These are phyloP conservation scores for Conidiobolus incongruus DNA, from an alignment of 371 early-diverging fungal genomes.

Conservation along the genomic window DNA sequence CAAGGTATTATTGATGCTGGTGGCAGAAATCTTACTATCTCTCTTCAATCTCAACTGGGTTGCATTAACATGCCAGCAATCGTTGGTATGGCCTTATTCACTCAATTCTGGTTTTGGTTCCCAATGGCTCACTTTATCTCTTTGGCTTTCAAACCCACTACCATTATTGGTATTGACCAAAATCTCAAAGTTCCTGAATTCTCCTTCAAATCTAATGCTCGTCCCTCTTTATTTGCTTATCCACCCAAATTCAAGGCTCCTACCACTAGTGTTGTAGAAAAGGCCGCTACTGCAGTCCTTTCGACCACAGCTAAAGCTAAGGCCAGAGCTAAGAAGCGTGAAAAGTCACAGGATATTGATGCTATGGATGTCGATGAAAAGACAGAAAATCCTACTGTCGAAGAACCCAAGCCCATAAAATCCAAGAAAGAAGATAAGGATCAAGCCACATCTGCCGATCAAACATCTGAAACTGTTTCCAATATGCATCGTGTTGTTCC, in stretches of 20 bases:
- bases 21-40: conserved; percentile 91
- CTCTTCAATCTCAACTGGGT: conserved; percentile 70
- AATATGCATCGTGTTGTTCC: conserved; percentile 84
- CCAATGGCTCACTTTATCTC: conserved; percentile 89
- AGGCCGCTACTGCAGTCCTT: conserved; percentile 80
- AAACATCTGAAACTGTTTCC: conserved; percentile 39
- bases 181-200: conserved; percentile 72
- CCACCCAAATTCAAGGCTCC: conserved; percentile 58
- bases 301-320: conserved; percentile 87
- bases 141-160: conserved; percentile 86
- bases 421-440: conserved; percentile 14
- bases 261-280: conserved; percentile 30
- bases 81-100: conserved; percentile 90
- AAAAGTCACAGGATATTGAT: conserved; percentile 18
- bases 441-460: conserved; percentile 25
- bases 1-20: conserved; percentile 97
- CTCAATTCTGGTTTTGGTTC: conserved; percentile 99
- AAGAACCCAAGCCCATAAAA: no score
- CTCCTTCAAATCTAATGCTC: conserved; percentile 59
- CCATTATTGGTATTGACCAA: conserved; percentile 80
- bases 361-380: conserved; percentile 25
- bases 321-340: conserved; percentile 63
- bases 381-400: conserved; percentile 9
- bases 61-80: conserved; percentile 83
- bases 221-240: conserved; percentile 79